phyloP scores from a whole-genome alignment of 2,329 filamentous ascomycete species.

The Fusarium lateritium region DNA sequence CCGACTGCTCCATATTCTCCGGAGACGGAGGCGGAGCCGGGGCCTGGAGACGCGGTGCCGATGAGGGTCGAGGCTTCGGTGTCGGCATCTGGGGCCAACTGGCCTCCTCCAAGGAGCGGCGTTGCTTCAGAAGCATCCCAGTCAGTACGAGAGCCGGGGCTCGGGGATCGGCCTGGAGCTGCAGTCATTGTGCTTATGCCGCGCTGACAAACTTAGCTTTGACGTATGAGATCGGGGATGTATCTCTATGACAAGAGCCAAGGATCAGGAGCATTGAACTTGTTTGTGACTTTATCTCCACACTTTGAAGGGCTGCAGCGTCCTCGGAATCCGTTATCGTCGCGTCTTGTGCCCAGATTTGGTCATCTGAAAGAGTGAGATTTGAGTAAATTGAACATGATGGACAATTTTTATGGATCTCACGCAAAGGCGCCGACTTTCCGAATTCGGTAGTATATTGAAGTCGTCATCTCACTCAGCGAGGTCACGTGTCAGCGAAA shows the following conservation, averaged over 20 bases:
- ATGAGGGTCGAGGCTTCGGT: constrained; percentile 48
- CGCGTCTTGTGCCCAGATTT: background rate
- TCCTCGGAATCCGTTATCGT: background rate
- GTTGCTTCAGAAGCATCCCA: constrained; percentile 40
- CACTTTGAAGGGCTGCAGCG: background rate
- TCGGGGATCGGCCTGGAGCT: constrained; percentile 11
- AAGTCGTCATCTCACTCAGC: background rate
- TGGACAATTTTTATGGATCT: constrained; percentile 36
- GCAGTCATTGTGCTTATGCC: constrained; percentile 28
- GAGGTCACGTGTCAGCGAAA: constrained; percentile 5
- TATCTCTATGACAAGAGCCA: constrained; percentile 7
- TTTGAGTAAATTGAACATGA: constrained; percentile 2
- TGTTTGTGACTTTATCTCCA: background rate
- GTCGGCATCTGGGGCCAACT: constrained; percentile 37
- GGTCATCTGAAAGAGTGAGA: constrained; percentile 5
- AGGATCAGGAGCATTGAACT: constrained; percentile 1
- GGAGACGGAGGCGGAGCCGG: constrained; percentile 17
- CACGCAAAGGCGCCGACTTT: constrained; percentile 10
- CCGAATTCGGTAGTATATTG: constrained; percentile 18
- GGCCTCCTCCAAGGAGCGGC: constrained; percentile 39
- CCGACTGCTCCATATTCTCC: constrained; percentile 20
- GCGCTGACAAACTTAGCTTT: constrained; percentile 1
- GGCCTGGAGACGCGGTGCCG: constrained; percentile 36
- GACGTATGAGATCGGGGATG: background rate
- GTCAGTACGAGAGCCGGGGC: constrained; percentile 4